Base-by-base conservation (phyloP, 1,139 yeast genomes). In the Debaryomycetaceae sp. region DNA sequence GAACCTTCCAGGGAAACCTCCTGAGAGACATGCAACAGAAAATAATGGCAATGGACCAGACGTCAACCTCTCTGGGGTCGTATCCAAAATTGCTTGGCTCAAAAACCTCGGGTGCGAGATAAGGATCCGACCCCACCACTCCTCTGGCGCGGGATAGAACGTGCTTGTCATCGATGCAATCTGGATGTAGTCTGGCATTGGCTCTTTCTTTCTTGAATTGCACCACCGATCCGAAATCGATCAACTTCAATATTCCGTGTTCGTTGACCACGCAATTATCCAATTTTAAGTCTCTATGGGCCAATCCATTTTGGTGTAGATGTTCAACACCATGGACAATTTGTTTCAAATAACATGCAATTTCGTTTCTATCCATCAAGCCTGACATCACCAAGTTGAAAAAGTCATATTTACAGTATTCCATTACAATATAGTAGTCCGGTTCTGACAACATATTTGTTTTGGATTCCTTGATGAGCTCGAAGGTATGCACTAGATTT, bases 81-180 rank as follows among this genome's bases (percentile, higher is more conserved):
- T 85, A 86, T 3, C 78, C 69, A 51, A 62, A 45, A 59, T 65
- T 59, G 49, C 65, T 48, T 3, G 67, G 67, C 47, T 73, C 61
- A 67, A 85, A 70, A 24, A 86, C 85, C 62, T 86, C 95, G 0
- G 93, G 95, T 0, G 93, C 86, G 52, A 86, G 65, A 58, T 86
- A 86, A 5, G 95, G 95, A 63, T 86, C 95, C 8, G 88, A 81
- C 3, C 95, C 95, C 24, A 85, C 88, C 7, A 86, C 76, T n/a
- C 95, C 95, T 34, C 75, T 66, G 1, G 87, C 83, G 40, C 59
- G 49, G 2, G 67, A 53, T 37, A 72, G 57, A 44, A 62, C 60
- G 47, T 59, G 60, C 6, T 50, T 49, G 4, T 54, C 60, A 40
- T 59, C 63, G 5, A 62, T 45, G 42, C 57, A 52, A 36, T 59